Conservation (phyloP, 768 basidiomycete genomes). For the Termitomyces bulborhizus region DNA sequence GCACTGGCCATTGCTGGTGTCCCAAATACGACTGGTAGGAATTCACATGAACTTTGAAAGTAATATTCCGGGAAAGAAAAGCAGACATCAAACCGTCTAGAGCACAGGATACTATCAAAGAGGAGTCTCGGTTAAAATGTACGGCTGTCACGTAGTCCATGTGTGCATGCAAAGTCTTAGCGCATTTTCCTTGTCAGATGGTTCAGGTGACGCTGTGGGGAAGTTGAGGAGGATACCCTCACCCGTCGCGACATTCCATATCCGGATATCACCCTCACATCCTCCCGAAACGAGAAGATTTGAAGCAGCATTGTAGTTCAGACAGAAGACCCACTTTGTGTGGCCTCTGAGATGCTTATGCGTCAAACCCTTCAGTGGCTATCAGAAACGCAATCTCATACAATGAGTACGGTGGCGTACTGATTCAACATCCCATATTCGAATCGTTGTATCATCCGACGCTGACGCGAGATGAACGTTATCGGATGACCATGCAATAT, state of each 20-base stretch:
- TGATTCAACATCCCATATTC: constrained; percentile 84
- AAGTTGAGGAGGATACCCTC: constrained; percentile 10
- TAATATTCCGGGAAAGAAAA: neutral
- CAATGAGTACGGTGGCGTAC: constrained; percentile 32
- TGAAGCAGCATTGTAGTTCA: constrained; percentile 85
- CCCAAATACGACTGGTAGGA: constrained; percentile 86
- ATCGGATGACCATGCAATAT: constrained; percentile 86
- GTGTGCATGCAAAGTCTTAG: constrained; percentile 87
- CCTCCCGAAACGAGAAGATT: constrained; percentile 89
- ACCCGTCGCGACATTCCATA: constrained; percentile 91
- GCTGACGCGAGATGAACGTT: constrained; percentile 81
- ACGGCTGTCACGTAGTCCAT: constrained; percentile 94
- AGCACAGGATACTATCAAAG: constrained; percentile 86
- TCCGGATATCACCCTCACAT: constrained; percentile 86
- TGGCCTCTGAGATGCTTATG: constrained; percentile 76
- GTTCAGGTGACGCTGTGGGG: neutral
- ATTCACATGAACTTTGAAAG: neutral
- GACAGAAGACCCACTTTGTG: constrained; percentile 83
- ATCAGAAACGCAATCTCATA: constrained; percentile 7
- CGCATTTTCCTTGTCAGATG: constrained; percentile 57
- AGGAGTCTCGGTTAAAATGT: constrained; percentile 89
- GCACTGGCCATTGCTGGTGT: constrained; percentile 87
- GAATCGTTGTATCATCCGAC: constrained; percentile 85
- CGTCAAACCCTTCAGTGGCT: constrained; percentile 49
- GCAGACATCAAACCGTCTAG: constrained; percentile 92